Evolutionary conservation across 2,329 filamentous ascomycete genomes (phyloP), one percentile per base, ranked within the genome.

Genomic region (Cladosporium cucumerinum): DNA sequence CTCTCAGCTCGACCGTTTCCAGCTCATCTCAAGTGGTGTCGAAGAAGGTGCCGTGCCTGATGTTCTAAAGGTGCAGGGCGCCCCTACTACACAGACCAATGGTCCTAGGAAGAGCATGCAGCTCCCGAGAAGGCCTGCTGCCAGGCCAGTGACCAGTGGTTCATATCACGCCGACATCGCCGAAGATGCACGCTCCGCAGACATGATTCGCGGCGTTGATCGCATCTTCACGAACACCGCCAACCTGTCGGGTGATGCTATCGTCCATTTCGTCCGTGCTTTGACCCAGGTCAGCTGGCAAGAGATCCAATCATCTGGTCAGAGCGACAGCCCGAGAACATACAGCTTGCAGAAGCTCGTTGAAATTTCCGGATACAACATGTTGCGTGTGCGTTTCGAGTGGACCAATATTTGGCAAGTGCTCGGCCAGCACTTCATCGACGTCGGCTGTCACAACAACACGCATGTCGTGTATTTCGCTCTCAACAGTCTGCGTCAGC

Each of bases 351-450:
- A 99, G 75, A 99, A 99, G 78, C 87, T 99, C 68, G 96, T 99
- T 18, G 95, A 99, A 78, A 98, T 99, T 78, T 96, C 92, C 77
- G 97, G 97, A 78, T 99, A 99, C 86, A 99, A 99, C 81, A 99
- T 99, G 95, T 93, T 92, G 66, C 89, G 95, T 82, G 94, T 99
- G 39, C 90, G 95, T 72, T 98, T 98, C 72, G 95, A 99, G 76
- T 99, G 95, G 95, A 96, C 91, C 14, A 94, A 90, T 72, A 97
- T 99, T 66, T 99, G 95, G 95, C 91, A 91, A 68, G 91, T 99
- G 1, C 85, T 99, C n/a, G 95, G 95, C 16, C 91, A 97, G 75
- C 96, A 99, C 75, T 99, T 99, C 83, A 98, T 98, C 77, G 89
- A 93, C 68, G 95, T 99, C 66, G 96, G 96, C 61, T 98, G 94